Percentiles rank a stretch among this genome's conserved stretches.
phyloP scores from a whole-genome alignment of 108 stramenopile species.

The Aurantiochytrium sp. region DNA sequence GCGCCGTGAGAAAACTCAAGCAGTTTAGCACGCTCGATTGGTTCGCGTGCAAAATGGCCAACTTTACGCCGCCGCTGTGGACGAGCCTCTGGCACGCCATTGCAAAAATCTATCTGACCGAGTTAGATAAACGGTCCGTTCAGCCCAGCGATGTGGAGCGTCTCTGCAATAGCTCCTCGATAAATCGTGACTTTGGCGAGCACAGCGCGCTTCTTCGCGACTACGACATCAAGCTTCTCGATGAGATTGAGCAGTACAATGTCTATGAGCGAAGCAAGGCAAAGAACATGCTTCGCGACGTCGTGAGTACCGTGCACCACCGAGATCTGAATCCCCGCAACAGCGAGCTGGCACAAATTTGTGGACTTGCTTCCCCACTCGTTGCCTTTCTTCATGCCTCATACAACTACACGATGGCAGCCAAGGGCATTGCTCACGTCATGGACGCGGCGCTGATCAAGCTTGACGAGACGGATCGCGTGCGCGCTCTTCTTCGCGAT shows the following conservation, averaged over 20 bases:
- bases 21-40: neutral
- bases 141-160: neutral
- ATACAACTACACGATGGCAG: neutral
- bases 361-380: neutral
- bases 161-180: neutral
- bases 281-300: neutral
- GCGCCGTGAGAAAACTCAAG: neutral
- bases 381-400: neutral
- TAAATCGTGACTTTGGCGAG: neutral
- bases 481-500: neutral
- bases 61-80: neutral
- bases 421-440: neutral
- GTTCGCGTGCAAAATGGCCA: constrained; percentile 4
- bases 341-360: neutral
- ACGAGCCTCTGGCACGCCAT: neutral
- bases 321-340: neutral
- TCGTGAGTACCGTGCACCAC: neutral
- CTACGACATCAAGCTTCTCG: neutral
- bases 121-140: neutral
- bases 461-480: neutral
- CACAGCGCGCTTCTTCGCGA: neutral
- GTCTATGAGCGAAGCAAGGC: neutral
- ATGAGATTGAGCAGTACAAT: neutral
- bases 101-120: neutral
- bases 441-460: neutral